Percentiles rank a stretch among this genome's conserved stretches.
Evolutionary conservation across 2,329 filamentous ascomycete species (phyloP).

Genomic region (Grosmannia huntii): DNA sequence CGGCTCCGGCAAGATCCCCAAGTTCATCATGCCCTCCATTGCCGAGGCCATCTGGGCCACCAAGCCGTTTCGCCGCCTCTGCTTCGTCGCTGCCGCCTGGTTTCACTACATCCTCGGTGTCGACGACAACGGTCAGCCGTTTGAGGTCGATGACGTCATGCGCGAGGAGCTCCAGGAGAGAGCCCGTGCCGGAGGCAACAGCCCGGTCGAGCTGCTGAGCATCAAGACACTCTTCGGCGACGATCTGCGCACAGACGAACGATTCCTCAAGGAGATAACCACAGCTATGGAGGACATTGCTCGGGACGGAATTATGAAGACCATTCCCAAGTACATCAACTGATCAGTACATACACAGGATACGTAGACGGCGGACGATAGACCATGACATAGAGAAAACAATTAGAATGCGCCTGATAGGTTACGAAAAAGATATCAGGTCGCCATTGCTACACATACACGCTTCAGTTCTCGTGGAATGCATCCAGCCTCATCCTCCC

Average conservation of each 20-base stretch:
- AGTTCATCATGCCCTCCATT: constrained; percentile 35
- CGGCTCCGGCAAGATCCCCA: constrained; percentile 40
- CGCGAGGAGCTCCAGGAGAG: constrained; percentile 31
- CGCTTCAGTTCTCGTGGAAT: not conserved
- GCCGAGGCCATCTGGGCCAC: constrained; percentile 32
- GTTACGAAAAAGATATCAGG: too few species aligned
- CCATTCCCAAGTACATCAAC: constrained; percentile 34
- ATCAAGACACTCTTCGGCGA: constrained; percentile 37
- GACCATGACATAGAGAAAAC: not conserved
- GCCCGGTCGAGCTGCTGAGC: constrained; percentile 29
- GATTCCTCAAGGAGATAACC: constrained; percentile 33
- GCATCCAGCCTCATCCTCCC: constrained; percentile 26
- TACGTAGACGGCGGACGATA: not conserved
- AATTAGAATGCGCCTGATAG: not conserved
- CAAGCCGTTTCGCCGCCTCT: constrained; percentile 32
- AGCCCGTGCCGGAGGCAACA: constrained; percentile 28
- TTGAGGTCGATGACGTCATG: constrained; percentile 34
- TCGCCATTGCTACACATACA: not conserved
- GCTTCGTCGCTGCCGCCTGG: constrained; percentile 35
- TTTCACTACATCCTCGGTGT: constrained; percentile 38
- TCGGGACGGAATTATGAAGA: constrained; percentile 34
- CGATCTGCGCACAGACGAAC: constrained; percentile 32
- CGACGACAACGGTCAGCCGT: constrained; percentile 30
- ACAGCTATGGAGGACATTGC: constrained; percentile 33
- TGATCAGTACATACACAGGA: not conserved